Percentiles rank a stretch among this genome's conserved stretches.
Evolutionary conservation across 257 asterid genomes (phyloP).

Genomic region (Penstemon eatonii): DNA sequence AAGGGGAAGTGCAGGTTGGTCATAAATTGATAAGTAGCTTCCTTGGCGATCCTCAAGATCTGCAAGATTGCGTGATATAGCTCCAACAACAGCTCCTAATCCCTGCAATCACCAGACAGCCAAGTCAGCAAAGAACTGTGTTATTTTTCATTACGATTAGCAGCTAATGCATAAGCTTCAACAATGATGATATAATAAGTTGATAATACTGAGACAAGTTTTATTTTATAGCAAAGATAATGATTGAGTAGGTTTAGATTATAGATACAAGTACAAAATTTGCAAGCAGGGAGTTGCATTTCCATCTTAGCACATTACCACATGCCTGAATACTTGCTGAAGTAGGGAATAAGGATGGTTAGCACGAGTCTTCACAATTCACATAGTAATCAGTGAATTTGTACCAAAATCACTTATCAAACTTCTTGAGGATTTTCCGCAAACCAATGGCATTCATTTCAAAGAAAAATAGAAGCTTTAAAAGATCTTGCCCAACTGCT

Average conservation of each 20-base stretch:
- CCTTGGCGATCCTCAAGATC: slow-evolving; percentile 97
- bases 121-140: slow-evolving; percentile 14
- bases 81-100: slow-evolving; percentile 97
- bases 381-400: slow-evolving; percentile 91
- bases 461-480: slow-evolving; percentile 80
- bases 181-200: too few relatives aligned
- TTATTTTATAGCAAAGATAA: too few relatives aligned
- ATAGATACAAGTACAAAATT: neutral
- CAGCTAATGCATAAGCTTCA: too few relatives aligned
- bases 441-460: slow-evolving; percentile 93
- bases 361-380: slow-evolving; percentile 68
- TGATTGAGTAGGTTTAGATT: neutral
- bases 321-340: slow-evolving; percentile 97
- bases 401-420: slow-evolving; percentile 88
- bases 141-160: neutral
- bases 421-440: slow-evolving; percentile 92
- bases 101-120: slow-evolving; percentile 55
- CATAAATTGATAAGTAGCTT: slow-evolving; percentile 95
- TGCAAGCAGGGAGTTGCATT: slow-evolving; percentile 11
- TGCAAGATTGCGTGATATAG: slow-evolving; percentile 92
- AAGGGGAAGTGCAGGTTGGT: slow-evolving; percentile 79
- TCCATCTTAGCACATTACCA: slow-evolving; percentile 58
- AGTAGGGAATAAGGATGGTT: slow-evolving; percentile 99
- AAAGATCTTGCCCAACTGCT: slow-evolving; percentile 82
- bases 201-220: too few relatives aligned